Evolutionary conservation across 2,329 filamentous ascomycete species (phyloP).

Genomic region (Phialophora tarda): DNA sequence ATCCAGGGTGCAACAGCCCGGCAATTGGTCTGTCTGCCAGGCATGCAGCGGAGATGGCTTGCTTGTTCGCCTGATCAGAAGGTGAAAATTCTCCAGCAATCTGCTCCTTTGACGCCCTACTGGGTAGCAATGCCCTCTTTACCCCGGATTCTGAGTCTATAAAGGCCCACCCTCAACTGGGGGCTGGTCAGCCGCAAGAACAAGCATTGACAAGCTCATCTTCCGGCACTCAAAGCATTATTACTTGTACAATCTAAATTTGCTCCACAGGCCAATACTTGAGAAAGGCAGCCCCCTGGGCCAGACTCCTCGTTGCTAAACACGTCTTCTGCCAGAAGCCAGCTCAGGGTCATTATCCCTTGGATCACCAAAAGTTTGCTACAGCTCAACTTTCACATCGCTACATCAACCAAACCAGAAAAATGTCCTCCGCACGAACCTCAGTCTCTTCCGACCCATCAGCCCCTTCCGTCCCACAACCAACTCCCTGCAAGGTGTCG

Average conservation of each 20-base stretch:
- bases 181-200: conserved; percentile 10
- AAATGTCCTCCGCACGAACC: conserved; percentile 11
- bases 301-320: background rate
- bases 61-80: conserved; percentile 2
- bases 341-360: background rate
- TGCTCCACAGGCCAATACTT: background rate
- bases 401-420: background rate
- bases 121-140: background rate
- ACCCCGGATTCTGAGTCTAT: conserved; percentile 15
- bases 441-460: conserved; percentile 11
- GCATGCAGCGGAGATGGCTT: background rate
- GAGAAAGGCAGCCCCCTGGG: background rate
- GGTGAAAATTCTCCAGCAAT: conserved; percentile 4
- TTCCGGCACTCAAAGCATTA: background rate
- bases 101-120: conserved; percentile 7
- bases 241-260: background rate
- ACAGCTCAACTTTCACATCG: background rate
- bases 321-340: background rate
- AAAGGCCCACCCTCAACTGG: conserved; percentile 9
- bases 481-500: conserved; percentile 15
- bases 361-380: background rate
- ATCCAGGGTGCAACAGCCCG: background rate
- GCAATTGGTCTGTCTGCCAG: background rate
- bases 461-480: conserved; percentile 9
- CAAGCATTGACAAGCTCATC: conserved; percentile 18